Base-by-base conservation (phyloP, 2,329 filamentous ascomycete genomes). In the Microdochium paspali region DNA sequence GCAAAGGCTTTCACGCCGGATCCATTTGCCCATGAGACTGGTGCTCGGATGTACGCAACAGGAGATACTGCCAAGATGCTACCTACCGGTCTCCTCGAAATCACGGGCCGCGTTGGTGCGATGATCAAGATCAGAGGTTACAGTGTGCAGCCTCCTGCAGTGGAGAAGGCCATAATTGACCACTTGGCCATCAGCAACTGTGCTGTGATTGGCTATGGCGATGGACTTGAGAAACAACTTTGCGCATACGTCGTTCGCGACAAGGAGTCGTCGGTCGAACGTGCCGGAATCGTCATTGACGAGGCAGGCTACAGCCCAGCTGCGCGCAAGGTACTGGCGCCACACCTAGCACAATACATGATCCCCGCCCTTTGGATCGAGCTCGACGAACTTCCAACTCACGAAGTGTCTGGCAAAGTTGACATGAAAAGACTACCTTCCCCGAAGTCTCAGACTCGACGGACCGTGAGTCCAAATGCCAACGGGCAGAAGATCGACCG, bases 111-210 rank as follows among this genome's bases (percentile, higher is more conserved):
- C 46, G 82, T 87, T 1, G 85, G 85, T 13, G 79, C 81, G 12
- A 89, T 90, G 85, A 89, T 90, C 67, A 90, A 90, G 66, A 76
- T 88, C 10, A 79, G 85, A 49, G 85, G 85, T 1, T 90, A 89
- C 58, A 88, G 84, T 1, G 82, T 90, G 3, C 85, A 89, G 23
- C 85, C 85, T 5, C 82, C 81, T 7, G 87, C 87, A 49, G 85
- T 90, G 1, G 84, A 90, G 60, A 84, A 81, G 54, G 79, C 81
- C 5, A 85, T 90, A 49, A 71, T 82, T 47, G 77, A 80, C 54
- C 73, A 86, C 52, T 66, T 90, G 26, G 84, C 84, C 12, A 84
- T 90, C 46, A 78, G 76, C 2, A 77, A 82, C 44, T 89, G 85
- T 53, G 84, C 82, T 1, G 84, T 91, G 0, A 67, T 85, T 21